Evolutionary conservation across 2,329 filamentous ascomycete species (phyloP).

Genomic region (Diaporthe sp.): DNA sequence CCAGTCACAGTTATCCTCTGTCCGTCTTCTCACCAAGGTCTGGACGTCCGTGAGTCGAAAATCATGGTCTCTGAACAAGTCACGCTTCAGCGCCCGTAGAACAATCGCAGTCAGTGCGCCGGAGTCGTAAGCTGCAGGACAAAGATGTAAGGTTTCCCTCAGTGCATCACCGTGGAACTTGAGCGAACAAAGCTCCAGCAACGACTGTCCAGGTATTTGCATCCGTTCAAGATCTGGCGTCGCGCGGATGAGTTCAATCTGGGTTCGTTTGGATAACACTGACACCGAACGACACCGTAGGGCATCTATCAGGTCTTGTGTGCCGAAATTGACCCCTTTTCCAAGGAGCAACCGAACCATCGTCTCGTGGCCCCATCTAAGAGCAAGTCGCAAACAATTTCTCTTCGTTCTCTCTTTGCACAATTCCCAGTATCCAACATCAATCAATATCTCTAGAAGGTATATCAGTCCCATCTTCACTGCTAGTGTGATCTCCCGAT

Average conservation of each 20-base stretch:
- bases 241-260: neutral
- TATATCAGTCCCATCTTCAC: neutral
- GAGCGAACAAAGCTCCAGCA: neutral
- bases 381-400: neutral
- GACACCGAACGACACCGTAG: neutral
- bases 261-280: rapidly evolving
- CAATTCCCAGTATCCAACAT: neutral
- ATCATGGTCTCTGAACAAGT: rapidly evolving
- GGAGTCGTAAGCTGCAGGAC: neutral
- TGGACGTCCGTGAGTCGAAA: neutral
- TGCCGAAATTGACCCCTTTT: neutral
- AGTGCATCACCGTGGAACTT: neutral
- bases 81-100: neutral
- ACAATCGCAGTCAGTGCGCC: neutral
- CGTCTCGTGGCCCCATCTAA: neutral
- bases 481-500: neutral
- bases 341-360: neutral
- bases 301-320: neutral
- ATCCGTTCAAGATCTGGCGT: neutral
- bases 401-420: rapidly evolving
- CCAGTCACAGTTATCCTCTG: neutral
- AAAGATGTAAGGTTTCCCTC: neutral
- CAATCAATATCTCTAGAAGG: neutral
- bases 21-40: neutral
- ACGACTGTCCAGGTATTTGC: neutral